Base-by-base conservation (phyloP, 805 yeast genomes). In the Tetrapisispora namnaoensis region DNA sequence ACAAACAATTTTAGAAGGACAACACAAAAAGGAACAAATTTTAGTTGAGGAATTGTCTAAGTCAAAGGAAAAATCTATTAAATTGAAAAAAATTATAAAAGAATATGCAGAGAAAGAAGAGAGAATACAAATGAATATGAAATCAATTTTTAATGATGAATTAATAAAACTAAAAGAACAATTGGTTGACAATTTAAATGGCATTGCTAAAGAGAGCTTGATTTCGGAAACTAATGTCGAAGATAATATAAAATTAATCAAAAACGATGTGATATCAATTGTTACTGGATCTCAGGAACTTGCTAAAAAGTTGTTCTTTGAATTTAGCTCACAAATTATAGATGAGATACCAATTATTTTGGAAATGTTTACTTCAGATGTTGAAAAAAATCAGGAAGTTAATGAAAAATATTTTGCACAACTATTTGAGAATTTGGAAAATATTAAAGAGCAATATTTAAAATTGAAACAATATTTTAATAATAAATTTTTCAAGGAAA, bases 371-470 rank as follows among this genome's bases (percentile, higher is more conserved):
- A 41, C 49, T 18, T 50, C 49, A 10, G 60, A 58, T 34, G 51
- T 65, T 13, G 24, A 28, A 1, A 52, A 50, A 34, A 55, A 65
- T 8, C 56, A 56, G 13, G 27, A 34, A 2, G 42, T 55, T 34
- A 51, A 58, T 8, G 52, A 45, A 13, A 40, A 49, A 9, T 61
- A 60, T 42, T 48, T 51, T 38, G 49, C 42, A 20, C 47, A 56
- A 14, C 47, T 64, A 21, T 55, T 61, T 2, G 60, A 56, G 35
- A 61, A 57, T 34, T 49, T 67, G 30, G 60, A 63, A 35, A 61
- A 59, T 49, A 55, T 65, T 10, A 60, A 64, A 41, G 67, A 64
- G 44, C 67, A 65, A 27, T 60, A 60, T 44, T 61, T 58, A 42
- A 60, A 57, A 43, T 52, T 66, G 39, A 63, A 57, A 39, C 61